Conservation (phyloP, 495 filamentous ascomycete genomes). For the Xylaria intraflava region DNA sequence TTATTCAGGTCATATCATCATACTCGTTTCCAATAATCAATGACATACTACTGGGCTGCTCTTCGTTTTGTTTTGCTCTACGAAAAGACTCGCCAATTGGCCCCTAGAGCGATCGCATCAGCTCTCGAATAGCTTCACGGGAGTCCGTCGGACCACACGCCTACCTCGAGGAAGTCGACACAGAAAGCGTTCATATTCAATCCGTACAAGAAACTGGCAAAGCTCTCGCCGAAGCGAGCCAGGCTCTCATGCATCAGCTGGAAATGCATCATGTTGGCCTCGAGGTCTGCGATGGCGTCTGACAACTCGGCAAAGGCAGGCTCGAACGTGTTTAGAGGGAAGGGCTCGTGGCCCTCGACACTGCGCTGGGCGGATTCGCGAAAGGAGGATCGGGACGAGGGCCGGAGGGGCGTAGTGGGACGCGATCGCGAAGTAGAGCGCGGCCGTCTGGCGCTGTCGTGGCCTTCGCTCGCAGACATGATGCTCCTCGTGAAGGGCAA, state of each 20-base stretch:
- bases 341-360: conserved; percentile 53
- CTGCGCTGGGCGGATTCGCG: conserved; percentile 54
- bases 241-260: conserved; percentile 96
- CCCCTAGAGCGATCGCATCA: conserved; percentile 23
- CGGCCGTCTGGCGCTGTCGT: conserved; percentile 23
- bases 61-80: conserved; percentile 50
- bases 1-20: background rate
- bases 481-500: background rate
- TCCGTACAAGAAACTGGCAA: conserved; percentile 90
- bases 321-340: conserved; percentile 77
- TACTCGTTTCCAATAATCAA: background rate
- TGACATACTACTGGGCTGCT: conserved; percentile 19
- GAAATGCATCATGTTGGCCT: conserved; percentile 95
- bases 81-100: conserved; percentile 62
- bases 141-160: background rate
- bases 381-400: conserved; percentile 81
- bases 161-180: conserved; percentile 92
- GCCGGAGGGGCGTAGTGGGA: conserved; percentile 88
- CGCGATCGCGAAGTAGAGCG: conserved; percentile 59
- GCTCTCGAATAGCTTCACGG: background rate
- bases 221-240: conserved; percentile 90
- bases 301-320: conserved; percentile 88
- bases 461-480: conserved; percentile 27
- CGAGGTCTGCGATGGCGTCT: conserved; percentile 90
- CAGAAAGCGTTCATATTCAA: conserved; percentile 99